A percentile compares a stretch with the other conserved stretches of the same genome.
phyloP scores from a whole-genome alignment of 495 filamentous ascomycete species.

The Hyaloscypha bicolor region DNA sequence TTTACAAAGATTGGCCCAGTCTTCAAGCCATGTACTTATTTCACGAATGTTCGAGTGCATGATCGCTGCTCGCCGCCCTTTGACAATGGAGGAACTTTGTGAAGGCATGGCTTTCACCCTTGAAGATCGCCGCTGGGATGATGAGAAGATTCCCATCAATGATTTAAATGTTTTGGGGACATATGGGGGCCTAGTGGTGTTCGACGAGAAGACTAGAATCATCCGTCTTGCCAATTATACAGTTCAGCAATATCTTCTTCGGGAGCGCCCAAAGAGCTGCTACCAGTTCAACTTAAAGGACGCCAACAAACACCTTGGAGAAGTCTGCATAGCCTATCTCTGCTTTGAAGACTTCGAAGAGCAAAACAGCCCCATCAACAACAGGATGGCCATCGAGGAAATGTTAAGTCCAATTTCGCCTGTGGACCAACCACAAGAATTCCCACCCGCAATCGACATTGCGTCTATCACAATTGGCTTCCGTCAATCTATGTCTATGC shows the following conservation, averaged over 20 bases:
- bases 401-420: background rate
- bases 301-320: background rate
- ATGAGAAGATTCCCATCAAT: background rate
- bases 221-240: background rate
- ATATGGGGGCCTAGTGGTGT: background rate
- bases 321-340: background rate
- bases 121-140: background rate
- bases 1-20: background rate
- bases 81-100: background rate
- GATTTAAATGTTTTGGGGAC: background rate
- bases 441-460: background rate
- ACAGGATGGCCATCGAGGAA: background rate
- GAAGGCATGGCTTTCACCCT: background rate
- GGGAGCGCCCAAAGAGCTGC: background rate
- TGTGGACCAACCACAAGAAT: background rate
- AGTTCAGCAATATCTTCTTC: background rate
- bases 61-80: background rate
- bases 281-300: background rate
- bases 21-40: background rate
- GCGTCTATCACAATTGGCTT: background rate
- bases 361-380: background rate
- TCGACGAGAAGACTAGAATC: background rate
- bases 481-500: background rate
- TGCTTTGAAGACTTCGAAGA: background rate
- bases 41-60: background rate